Base-by-base conservation (phyloP, 441 rosid genomes). In the Viola pubescens region DNA sequence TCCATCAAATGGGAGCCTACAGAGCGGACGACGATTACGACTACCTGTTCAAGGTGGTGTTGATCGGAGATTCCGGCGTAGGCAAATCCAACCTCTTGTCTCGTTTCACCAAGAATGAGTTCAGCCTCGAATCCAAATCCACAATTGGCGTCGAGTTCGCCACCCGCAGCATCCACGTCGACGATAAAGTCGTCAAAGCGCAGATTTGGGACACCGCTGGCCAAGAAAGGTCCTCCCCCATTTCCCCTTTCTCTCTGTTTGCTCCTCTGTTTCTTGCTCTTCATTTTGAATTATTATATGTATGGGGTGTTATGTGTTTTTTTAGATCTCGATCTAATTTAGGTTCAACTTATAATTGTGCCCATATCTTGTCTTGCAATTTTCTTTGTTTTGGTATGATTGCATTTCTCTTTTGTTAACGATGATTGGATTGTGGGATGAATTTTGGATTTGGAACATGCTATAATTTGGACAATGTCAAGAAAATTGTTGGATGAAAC, bases 151-250 rank as follows among this genome's bases (percentile, higher is more conserved):
- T 86, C 0, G 96, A 89, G 73, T 89, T 89, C 55, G 96, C 91
- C 16, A 89, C 96, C n/a, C 88, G 96, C 41, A 81, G 83, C 65
- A 81, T 89, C 48, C 86, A 64, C 0, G 86, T 87, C 4, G 84
- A 81, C 43, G 91, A 82, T 53, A 89, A 88, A 72, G 79, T 86
- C 70, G 82, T 88, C 68, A 88, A 88, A 73, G 94, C 96, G 34
- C 96, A 89, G 86, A 86, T 89, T 81, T 89, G 96, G 91, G 96
- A 89, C 70, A 86, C 94, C 0, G 96, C 96, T 3, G 96, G 96
- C 58, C 96, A 89, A 71, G 96, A 89, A 77, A 82, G 96, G 96
- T 89, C n/a, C 0, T 7, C 37, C 16, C 42, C 41, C 45, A 1
- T 7, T 10, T 37, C 38, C 4, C 37, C 11, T 40, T 2, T 41